These are phyloP conservation scores for Cladorrhinum sp. DNA, from an alignment of 2,329 filamentous ascomycete species.

Conservation along the genomic window DNA sequence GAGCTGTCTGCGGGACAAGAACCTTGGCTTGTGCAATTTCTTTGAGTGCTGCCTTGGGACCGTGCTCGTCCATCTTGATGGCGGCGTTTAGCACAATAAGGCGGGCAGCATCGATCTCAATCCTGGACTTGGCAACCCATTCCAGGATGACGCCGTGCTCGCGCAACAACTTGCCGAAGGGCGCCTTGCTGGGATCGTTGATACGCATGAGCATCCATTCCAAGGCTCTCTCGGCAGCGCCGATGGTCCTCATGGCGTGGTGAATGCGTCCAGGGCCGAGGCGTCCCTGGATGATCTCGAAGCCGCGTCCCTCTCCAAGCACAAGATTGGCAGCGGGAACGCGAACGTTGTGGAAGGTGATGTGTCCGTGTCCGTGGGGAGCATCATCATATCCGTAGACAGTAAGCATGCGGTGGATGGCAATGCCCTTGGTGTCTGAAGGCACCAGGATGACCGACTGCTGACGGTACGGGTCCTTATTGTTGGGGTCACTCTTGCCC, in stretches of 20 bases:
- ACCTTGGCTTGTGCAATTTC: constrained; percentile 97
- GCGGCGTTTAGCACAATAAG: constrained; percentile 91
- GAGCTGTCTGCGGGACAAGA: constrained; percentile 74
- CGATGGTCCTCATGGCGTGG: constrained; percentile 94
- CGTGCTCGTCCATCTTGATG: constrained; percentile 85
- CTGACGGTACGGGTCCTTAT: constrained; percentile 77
- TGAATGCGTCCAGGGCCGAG: constrained; percentile 95
- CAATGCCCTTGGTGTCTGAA: constrained; percentile 75
- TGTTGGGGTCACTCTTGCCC: constrained; percentile 80
- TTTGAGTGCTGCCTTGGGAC: constrained; percentile 84
- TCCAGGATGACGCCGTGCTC: constrained; percentile 94
- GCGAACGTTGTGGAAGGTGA: constrained; percentile 84
- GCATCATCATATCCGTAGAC: constrained; percentile 98
- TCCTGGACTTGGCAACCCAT: constrained; percentile 86
- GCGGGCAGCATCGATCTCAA: constrained; percentile 91
- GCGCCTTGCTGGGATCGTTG: constrained; percentile 86
- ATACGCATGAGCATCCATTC: constrained; percentile 94
- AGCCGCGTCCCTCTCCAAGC: constrained; percentile 87
- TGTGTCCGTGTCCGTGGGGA: constrained; percentile 95
- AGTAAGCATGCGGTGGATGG: constrained; percentile 87
- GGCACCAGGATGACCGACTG: constrained; percentile 93
- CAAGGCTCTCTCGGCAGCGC: constrained; percentile 84
- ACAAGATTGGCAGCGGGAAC: constrained; percentile 82
- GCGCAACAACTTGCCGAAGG: constrained; percentile 82
- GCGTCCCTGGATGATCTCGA: constrained; percentile 97